Percentiles rank a stretch among this genome's conserved stretches.
These are phyloP conservation scores for Pseudotsuga menziesii DNA, from an alignment of 75 land plant species.

Conservation along the genomic window DNA sequence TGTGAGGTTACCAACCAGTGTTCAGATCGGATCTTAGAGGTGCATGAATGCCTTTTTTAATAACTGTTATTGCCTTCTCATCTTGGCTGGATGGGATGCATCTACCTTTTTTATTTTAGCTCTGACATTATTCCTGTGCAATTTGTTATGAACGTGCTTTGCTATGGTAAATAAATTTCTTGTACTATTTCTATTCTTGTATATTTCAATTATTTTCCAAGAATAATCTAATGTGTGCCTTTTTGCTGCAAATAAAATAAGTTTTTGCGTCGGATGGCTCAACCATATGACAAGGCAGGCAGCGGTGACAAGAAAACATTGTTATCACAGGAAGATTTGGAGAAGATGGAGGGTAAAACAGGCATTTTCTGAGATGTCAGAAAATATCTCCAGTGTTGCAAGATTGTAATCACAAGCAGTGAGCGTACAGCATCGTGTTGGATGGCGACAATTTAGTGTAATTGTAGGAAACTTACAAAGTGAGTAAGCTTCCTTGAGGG, in stretches of 20 bases:
- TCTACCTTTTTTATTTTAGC: not conserved
- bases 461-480: too few species aligned
- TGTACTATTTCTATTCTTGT: not conserved
- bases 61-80: too few species aligned
- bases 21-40: too few species aligned
- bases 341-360: conserved; percentile 38
- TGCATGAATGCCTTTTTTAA: too few species aligned
- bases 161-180: not conserved
- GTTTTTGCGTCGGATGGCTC: conserved; percentile 96
- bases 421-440: too few species aligned
- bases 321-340: conserved; percentile 78
- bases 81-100: not conserved
- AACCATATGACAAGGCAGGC: conserved; percentile 87
- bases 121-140: too few species aligned
- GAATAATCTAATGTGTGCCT: not conserved
- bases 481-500: too few species aligned
- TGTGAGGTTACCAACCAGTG: too few species aligned
- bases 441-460: too few species aligned
- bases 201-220: not conserved
- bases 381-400: not conserved
- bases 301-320: conserved; percentile 63
- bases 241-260: conserved; percentile 20
- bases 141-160: too few species aligned
- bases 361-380: not conserved
- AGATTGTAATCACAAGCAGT: too few species aligned